Evolutionary conservation across 2,329 filamentous ascomycete species (phyloP), one percentile per base, ranked within the genome.

Genomic region (Fonsecaea erecta): DNA sequence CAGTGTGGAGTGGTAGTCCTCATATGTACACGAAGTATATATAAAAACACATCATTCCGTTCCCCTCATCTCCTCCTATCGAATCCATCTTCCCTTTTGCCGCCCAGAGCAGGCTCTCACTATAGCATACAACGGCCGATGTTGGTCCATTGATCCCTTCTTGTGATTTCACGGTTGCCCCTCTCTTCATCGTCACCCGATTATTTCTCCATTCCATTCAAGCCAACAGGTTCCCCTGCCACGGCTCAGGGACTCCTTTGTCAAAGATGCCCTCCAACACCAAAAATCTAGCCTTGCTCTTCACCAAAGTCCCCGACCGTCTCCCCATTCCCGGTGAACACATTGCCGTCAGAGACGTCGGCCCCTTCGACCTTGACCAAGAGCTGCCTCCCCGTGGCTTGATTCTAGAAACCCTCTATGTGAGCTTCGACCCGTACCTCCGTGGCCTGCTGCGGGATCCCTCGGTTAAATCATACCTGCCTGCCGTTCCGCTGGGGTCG

Each of bases 381-480:
- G 48, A 52, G 5, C 48, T 60, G 1, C 81, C 85, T 12, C 72
- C 82, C 35, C 89, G 88, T 69, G 86, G 90, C 46, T 74, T 93
- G 51, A 84, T 85, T 28, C 80, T 87, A 70, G 85, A 90, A 78
- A 84, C 89, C 73, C 83, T 87, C 72, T 90, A 88, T 74, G 81
- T 87, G 65, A 91, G 88, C 8, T 88, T 89, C 78, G 90, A 93
- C 77, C 90, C 91, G 2, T 94, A 93, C 80, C 84, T 89, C 78
- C 88, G 91, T 63, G 88, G 88, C 64, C 84, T 85, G 69, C 90
- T 93, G 88, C 87, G 90, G 56, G 78, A 82, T 53, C 74, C 90
- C 6, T 76, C 81, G 37, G 73, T 79, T 74, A 86, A 90, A 79
- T 92, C 90, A 9, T 95, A 93, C 81, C 76, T 82, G 24, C 81